phyloP scores from a whole-genome alignment of 306 rosid species.

The Dryas drummondii region DNA sequence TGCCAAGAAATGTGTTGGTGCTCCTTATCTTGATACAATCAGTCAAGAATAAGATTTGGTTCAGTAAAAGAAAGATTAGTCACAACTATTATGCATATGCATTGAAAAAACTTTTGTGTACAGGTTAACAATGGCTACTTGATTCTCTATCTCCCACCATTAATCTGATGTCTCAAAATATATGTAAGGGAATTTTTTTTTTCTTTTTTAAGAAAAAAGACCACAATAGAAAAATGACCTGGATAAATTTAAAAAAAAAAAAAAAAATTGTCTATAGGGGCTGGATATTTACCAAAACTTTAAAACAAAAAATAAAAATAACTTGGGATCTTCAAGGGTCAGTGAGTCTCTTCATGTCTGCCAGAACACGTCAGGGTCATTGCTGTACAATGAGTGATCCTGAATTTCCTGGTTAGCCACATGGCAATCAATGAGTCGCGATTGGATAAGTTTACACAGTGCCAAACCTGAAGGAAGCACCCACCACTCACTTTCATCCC shows the following conservation, averaged over 20 bases:
- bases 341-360: slow-evolving; percentile 42
- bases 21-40: background rate
- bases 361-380: slow-evolving; percentile 80
- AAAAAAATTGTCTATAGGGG: background rate
- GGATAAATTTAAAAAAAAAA: background rate
- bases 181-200: background rate
- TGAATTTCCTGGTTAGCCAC: slow-evolving; percentile 95
- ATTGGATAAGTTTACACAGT: slow-evolving; percentile 75
- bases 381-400: slow-evolving; percentile 81
- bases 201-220: background rate
- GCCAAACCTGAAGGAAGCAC: slow-evolving; percentile 83
- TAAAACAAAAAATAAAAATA: slow-evolving; percentile 2
- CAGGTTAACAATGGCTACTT: background rate
- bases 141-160: background rate
- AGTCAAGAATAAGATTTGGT: background rate
- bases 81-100: background rate
- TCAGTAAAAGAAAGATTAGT: background rate
- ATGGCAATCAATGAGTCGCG: slow-evolving; percentile 76
- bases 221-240: slow-evolving; percentile 2
- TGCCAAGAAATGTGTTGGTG: background rate
- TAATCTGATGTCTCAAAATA: background rate
- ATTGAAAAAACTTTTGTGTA: background rate
- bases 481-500: slow-evolving; percentile 99
- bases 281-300: background rate
- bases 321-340: slow-evolving; percentile 15